Conservation (phyloP, 768 basidiomycete species). For the Tephrocybe rancida region DNA sequence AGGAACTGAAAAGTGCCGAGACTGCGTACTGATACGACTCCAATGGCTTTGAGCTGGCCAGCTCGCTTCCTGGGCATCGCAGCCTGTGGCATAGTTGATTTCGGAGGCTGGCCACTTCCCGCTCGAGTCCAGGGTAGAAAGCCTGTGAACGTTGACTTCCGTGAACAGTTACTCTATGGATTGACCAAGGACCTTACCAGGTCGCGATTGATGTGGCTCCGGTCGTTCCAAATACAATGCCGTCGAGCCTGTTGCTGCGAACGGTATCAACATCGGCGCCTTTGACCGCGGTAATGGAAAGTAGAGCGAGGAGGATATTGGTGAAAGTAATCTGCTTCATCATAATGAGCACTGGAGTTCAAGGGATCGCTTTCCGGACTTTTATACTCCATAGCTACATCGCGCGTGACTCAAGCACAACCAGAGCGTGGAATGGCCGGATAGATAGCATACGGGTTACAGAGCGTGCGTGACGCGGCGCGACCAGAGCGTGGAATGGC, state of each 20-base stretch:
- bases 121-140: conserved; percentile 45
- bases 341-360: neutral
- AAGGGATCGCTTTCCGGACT: neutral
- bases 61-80: conserved; percentile 61
- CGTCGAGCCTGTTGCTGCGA: conserved; percentile 36
- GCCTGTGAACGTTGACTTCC: conserved; percentile 30
- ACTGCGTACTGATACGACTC: conserved; percentile 47
- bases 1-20: neutral
- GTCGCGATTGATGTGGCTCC: conserved; percentile 41
- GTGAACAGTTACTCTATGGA: neutral
- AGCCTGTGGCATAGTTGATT: conserved; percentile 66
- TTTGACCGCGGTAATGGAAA: neutral
- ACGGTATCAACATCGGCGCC: conserved; percentile 30
- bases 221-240: conserved; percentile 41
- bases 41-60: conserved; percentile 71
- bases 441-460: neutral
- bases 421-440: neutral
- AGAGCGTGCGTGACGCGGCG: neutral
- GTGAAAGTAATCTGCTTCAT: conserved; percentile 10
- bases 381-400: conserved; percentile 8
- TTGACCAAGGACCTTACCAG: conserved; percentile 42
- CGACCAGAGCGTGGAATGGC: neutral
- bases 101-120: conserved; percentile 58
- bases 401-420: neutral
- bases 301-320: neutral